Evolutionary conservation across 768 basidiomycete genomes (phyloP).

Genomic region (Candolleomyces efflorescens): DNA sequence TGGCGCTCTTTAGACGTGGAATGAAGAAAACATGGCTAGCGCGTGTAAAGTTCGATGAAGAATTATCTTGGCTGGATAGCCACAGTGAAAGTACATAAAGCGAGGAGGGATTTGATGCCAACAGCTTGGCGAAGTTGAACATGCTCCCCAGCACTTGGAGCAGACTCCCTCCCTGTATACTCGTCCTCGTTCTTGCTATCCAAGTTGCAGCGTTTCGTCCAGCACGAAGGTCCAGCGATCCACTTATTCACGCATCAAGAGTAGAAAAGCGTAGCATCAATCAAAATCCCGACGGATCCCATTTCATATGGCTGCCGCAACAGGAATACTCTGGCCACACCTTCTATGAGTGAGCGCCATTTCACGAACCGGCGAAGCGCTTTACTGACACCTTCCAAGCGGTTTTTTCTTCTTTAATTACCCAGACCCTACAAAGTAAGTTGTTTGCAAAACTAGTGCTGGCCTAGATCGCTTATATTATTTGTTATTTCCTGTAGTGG

Average conservation of each 20-base stretch:
- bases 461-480: conserved; percentile 4
- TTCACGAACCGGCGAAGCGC: neutral
- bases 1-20: neutral
- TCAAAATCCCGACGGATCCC: conserved; percentile 41
- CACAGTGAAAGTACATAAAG: neutral
- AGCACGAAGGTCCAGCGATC: neutral
- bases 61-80: neutral
- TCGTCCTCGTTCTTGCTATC: conserved; percentile 6
- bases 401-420: conserved; percentile 56
- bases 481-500: conserved; percentile 43
- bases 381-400: conserved; percentile 25
- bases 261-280: conserved; percentile 28
- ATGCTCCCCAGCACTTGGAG: neutral
- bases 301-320: conserved; percentile 61
- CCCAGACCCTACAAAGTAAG: conserved; percentile 66
- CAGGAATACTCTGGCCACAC: conserved; percentile 61
- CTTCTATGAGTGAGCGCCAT: conserved; percentile 60
- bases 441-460: conserved; percentile 11
- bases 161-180: conserved; percentile 7
- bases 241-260: neutral
- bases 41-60: neutral
- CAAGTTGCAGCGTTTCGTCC: neutral
- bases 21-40: neutral
- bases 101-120: neutral
- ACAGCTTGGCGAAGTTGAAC: neutral